phyloP scores from a whole-genome alignment of 441 rosid genomes.

The Viola pubescens region DNA sequence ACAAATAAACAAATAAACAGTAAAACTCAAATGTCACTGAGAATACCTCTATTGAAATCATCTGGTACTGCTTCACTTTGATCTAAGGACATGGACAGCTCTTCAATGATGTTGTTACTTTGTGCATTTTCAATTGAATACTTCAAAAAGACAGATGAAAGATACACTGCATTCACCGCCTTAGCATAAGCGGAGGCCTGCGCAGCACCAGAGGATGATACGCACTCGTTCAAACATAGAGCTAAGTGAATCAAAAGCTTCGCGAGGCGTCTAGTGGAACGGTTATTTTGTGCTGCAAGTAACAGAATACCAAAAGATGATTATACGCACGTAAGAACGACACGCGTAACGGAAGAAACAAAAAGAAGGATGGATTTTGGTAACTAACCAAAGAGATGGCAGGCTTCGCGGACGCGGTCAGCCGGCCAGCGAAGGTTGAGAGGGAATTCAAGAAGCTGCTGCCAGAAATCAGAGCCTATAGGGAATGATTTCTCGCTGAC shows the following conservation, averaged over 20 bases:
- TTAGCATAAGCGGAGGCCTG: slow-evolving; percentile 36
- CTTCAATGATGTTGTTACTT: slow-evolving; percentile 32
- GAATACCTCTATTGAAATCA: slow-evolving; percentile 52
- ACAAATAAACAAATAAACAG: not conserved
- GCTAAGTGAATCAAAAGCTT: slow-evolving; percentile 80
- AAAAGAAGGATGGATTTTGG: not conserved
- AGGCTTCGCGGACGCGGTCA: slow-evolving; percentile 66
- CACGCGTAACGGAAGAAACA: not conserved
- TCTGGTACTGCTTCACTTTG: slow-evolving; percentile 57
- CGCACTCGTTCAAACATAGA: slow-evolving; percentile 71
- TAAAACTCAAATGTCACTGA: not conserved
- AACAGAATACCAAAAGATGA: not conserved
- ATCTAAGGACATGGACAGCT: slow-evolving; percentile 54
- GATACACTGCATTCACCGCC: slow-evolving; percentile 69
- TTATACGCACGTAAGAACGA: not conserved
- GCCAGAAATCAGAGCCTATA: slow-evolving; percentile 86
- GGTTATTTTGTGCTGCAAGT: slow-evolving; percentile 63
- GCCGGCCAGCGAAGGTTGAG: slow-evolving; percentile 64
- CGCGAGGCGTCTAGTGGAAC: slow-evolving; percentile 72
- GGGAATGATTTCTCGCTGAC: slow-evolving; percentile 93
- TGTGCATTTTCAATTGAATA: slow-evolving; percentile 59
- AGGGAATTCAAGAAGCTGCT: slow-evolving; percentile 82
- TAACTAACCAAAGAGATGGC: slow-evolving; percentile 64
- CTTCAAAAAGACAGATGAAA: slow-evolving; percentile 82
- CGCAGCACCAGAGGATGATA: slow-evolving; percentile 34